These are phyloP conservation scores for Euphorbia corollata DNA, from an alignment of 441 rosid genomes.

Conservation along the genomic window DNA sequence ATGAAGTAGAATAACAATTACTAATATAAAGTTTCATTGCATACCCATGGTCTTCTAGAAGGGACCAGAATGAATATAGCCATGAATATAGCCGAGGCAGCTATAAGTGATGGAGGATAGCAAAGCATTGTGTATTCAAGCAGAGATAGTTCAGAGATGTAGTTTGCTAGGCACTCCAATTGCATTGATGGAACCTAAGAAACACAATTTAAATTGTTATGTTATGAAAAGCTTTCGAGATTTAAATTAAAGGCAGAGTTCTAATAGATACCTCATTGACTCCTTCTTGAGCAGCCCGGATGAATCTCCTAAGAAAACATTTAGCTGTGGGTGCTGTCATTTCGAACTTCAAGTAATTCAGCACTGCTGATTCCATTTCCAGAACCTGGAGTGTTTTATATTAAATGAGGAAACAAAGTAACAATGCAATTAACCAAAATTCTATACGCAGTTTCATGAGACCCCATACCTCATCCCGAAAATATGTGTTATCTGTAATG, in stretches of 20 bases:
- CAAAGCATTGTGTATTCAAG: slow-evolving; percentile 71
- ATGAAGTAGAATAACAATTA: neutral
- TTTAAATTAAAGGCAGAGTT: neutral
- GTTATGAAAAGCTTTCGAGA: neutral
- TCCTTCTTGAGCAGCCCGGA: slow-evolving; percentile 73
- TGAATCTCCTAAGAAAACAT: slow-evolving; percentile 74
- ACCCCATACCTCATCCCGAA: slow-evolving; percentile 59
- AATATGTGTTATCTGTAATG: slow-evolving; percentile 83
- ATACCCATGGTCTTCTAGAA: slow-evolving; percentile 75
- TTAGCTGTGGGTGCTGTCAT: slow-evolving; percentile 84
- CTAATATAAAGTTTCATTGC: too few species aligned
- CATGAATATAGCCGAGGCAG: slow-evolving; percentile 81
- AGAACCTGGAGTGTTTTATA: slow-evolving; percentile 45
- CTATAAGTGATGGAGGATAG: slow-evolving; percentile 68
- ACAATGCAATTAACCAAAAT: neutral
- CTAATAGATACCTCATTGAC: slow-evolving; percentile 52
- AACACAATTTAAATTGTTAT: neutral
- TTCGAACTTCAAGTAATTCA: slow-evolving; percentile 82
- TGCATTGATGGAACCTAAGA: slow-evolving; percentile 60
- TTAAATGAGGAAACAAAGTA: neutral
- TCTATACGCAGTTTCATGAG: neutral
- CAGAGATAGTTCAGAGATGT: slow-evolving; percentile 65
- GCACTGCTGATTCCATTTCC: slow-evolving; percentile 82
- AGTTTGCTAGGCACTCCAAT: slow-evolving; percentile 73
- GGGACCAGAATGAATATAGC: slow-evolving; percentile 65